A percentile compares a stretch with the other conserved stretches of the same genome.
Conservation (phyloP, 495 filamentous ascomycete genomes). For the Astrothelium macrocarpum region DNA sequence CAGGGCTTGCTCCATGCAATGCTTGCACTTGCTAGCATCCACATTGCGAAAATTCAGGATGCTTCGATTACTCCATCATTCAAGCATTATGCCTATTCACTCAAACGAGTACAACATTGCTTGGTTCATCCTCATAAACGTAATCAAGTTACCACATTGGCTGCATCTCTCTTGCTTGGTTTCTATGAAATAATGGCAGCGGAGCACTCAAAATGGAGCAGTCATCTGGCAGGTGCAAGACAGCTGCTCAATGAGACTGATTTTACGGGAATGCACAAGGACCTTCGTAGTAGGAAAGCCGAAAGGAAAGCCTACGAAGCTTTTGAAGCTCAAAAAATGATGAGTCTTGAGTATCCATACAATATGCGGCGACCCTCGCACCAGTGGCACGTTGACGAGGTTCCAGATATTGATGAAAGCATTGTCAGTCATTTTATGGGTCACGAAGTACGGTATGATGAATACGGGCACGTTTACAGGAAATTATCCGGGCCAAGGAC, state of each 20-base stretch:
- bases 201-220: constrained; percentile 93
- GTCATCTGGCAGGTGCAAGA: constrained; percentile 74
- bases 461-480: constrained; percentile 18
- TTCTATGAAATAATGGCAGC: constrained; percentile 94
- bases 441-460: constrained; percentile 28
- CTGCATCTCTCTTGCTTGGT: constrained; percentile 76
- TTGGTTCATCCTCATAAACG: constrained; percentile 62
- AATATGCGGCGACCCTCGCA: not conserved
- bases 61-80: constrained; percentile 65
- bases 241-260: constrained; percentile 78
- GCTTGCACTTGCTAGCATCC: constrained; percentile 76
- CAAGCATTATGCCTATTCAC: constrained; percentile 83
- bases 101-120: constrained; percentile 64
- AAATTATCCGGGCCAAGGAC: constrained; percentile 9
- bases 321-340: not conserved
- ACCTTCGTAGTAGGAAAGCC: constrained; percentile 50
- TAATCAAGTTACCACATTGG: constrained; percentile 71
- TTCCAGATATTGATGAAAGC: constrained; percentile 27
- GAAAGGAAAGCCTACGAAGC: constrained; percentile 29
- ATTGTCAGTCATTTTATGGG: constrained; percentile 29
- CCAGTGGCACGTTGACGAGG: constrained; percentile 10
- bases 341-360: not conserved
- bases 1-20: constrained; percentile 85
- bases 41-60: constrained; percentile 74
- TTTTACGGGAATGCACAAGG: constrained; percentile 58